These are phyloP conservation scores for Elsinoe fawcettii DNA, from an alignment of 2,329 filamentous ascomycete genomes.

Conservation along the genomic window DNA sequence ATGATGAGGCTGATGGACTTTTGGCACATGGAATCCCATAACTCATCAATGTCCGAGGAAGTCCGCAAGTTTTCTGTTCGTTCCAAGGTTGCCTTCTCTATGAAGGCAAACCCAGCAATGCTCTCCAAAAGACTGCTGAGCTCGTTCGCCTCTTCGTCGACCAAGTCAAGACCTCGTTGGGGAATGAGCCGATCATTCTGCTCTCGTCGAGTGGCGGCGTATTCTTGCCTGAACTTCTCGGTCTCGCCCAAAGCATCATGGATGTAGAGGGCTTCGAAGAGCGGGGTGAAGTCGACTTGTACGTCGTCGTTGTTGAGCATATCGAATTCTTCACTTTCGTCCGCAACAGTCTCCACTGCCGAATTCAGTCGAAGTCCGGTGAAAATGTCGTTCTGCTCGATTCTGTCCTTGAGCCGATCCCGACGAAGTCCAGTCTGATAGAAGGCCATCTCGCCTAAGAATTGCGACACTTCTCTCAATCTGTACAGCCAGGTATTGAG, in stretches of 20 bases:
- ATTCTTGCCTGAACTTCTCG: constrained; percentile 84
- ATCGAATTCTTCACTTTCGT: constrained; percentile 93
- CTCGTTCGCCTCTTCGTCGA: constrained; percentile 74
- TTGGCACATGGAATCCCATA: constrained; percentile 98
- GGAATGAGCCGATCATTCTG: constrained; percentile 90
- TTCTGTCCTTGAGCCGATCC: constrained; percentile 71
- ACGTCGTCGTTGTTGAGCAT: constrained; percentile 92
- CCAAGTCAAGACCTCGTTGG: constrained; percentile 57
- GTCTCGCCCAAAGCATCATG: constrained; percentile 88
- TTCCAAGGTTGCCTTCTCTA: constrained; percentile 89
- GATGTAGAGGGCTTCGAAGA: constrained; percentile 94
- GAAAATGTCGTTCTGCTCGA: constrained; percentile 67
- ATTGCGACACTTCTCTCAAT: constrained; percentile 92
- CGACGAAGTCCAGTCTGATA: constrained; percentile 89
- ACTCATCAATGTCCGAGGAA: constrained; percentile 83
- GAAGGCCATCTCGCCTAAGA: constrained; percentile 90
- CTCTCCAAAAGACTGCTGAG: constrained; percentile 88
- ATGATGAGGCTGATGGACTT: constrained; percentile 74
- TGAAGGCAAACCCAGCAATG: constrained; percentile 92
- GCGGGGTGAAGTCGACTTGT: constrained; percentile 85
- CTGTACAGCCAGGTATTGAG: constrained; percentile 94
- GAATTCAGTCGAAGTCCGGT: constrained; percentile 87
- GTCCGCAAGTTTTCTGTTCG: constrained; percentile 76
- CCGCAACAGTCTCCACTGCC: constrained; percentile 87
- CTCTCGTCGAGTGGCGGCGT: constrained; percentile 79